phyloP scores from a whole-genome alignment of 768 basidiomycete species.

The Ramaria sp. region DNA sequence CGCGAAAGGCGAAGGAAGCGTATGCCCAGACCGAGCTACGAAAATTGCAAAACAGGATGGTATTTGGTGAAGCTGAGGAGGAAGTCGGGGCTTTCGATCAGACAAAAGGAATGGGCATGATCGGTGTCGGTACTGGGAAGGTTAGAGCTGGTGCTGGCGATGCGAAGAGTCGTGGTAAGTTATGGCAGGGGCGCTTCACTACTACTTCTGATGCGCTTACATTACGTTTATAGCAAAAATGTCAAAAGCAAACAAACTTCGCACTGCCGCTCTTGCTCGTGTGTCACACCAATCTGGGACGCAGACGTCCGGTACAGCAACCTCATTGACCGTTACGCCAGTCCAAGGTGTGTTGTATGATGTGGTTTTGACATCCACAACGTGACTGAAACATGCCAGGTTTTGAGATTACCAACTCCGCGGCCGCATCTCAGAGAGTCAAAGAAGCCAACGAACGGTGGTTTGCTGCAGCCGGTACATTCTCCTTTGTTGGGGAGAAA shows the following conservation, averaged over 20 bases:
- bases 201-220: background rate
- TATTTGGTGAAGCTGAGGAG: constrained; percentile 89
- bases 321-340: constrained; percentile 88
- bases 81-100: constrained; percentile 96
- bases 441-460: constrained; percentile 96
- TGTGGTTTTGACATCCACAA: background rate
- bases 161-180: constrained; percentile 80
- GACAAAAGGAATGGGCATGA: constrained; percentile 98
- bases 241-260: constrained; percentile 87
- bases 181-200: background rate
- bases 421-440: constrained; percentile 75
- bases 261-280: constrained; percentile 74
- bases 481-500: constrained; percentile 65
- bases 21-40: constrained; percentile 94
- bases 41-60: constrained; percentile 95
- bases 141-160: constrained; percentile 84
- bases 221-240: constrained; percentile 62
- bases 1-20: constrained; percentile 96
- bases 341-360: constrained; percentile 61
- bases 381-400: constrained; percentile 32
- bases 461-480: constrained; percentile 74
- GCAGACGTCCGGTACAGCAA: constrained; percentile 71
- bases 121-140: constrained; percentile 77
- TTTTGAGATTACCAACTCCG: constrained; percentile 89
- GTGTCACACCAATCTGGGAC: constrained; percentile 46